Evolutionary conservation across 495 filamentous ascomycete genomes (phyloP), one percentile per base, ranked within the genome.

Genomic region (Bombardia bombarda): DNA sequence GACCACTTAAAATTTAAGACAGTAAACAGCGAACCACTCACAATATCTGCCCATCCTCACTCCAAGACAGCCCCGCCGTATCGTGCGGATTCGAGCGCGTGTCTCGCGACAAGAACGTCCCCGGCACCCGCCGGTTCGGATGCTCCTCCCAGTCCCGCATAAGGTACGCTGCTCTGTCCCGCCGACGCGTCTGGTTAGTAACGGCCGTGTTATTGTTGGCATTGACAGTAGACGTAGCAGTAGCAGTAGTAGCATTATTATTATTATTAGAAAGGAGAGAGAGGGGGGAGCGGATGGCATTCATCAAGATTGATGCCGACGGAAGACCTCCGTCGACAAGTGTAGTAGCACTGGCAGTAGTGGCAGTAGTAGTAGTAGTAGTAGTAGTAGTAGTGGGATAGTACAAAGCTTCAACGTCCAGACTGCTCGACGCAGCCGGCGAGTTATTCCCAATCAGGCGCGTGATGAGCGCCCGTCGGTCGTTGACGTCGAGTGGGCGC

Each of bases 41-140:
- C 85, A 90, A 52, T 32, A 67, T 72, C 53, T 75, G 71, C 5
- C 84, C 84, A 54, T 87, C 77, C 12, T 72, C 69, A 42, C 80
- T 83, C 82, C 83, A 87, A 7, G 75, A 70, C 42, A 85, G 58
- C 14, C 85, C 85, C 36, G 82, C 80, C 2, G 83, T 86, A 39
- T 74, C 68, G 31, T 68, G 58, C 1, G 67, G 53, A 32, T 64
- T 55, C 16, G 68, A 60, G 4, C 50, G 41, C n/a, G 26, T 13
- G 31, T 41, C 16, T 40, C 33, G 45, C 34, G 50, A 38, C 9
- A 26, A 21, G 38, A 54, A 23, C 38, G 21, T 21, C n/a, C 38
- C 45, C 24, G 43, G 32, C 6, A 39, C 34, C 3, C 57, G 40
- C 30, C 56, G 24, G 16, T 32, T 37, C 28, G 57, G 39, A 24